These are phyloP conservation scores for Fraxinus platypoda DNA, from an alignment of 305 asterid genomes.

Conservation along the genomic window DNA sequence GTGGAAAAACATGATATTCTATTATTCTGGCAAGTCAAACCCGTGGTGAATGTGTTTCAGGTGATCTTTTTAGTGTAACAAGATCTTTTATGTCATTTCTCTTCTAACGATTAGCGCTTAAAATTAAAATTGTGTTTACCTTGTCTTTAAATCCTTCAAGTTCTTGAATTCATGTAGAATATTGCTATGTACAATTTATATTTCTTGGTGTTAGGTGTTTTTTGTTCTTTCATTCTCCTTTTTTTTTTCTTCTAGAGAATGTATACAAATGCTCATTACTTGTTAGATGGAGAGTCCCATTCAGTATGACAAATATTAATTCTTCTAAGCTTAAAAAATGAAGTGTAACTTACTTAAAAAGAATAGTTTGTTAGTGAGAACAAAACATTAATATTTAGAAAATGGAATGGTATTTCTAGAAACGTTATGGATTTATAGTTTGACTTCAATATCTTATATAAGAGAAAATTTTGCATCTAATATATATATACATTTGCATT, in stretches of 20 bases:
- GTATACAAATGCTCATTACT: background rate
- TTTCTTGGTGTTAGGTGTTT: background rate
- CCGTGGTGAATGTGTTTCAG: constrained; percentile 86
- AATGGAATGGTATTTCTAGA: background rate
- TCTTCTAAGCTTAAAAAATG: background rate
- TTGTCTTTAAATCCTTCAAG: background rate
- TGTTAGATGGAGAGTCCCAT: background rate
- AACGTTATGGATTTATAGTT: background rate
- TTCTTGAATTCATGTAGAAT: background rate
- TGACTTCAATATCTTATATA: background rate
- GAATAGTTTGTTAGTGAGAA: background rate
- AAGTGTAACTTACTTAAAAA: background rate
- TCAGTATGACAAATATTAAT: background rate
- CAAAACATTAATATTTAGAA: background rate
- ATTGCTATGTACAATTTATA: background rate
- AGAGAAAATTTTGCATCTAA: constrained; percentile 18
- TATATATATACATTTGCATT: constrained; percentile 15
- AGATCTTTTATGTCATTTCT: background rate
- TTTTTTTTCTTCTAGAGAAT: background rate
- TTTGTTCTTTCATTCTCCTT: background rate
- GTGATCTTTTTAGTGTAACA: constrained; percentile 32
- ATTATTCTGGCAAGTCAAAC: constrained; percentile 97
- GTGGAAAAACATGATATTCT: constrained; percentile 70
- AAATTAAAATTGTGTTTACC: background rate
- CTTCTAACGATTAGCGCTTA: background rate